Evolutionary conservation across 805 yeast species (phyloP).

Genomic region (Henningerozyma blattae): DNA sequence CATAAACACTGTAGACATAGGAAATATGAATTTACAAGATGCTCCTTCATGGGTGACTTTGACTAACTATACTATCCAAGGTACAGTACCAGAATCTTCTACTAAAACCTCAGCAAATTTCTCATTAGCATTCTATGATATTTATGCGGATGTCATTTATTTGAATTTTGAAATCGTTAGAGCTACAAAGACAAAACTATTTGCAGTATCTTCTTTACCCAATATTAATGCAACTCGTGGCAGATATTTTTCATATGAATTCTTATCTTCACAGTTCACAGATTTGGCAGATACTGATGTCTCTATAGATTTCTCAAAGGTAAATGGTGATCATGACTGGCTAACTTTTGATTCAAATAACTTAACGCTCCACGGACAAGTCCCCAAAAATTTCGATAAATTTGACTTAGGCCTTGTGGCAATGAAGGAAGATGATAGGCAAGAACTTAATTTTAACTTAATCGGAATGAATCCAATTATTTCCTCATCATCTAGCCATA

Average conservation of each 20-base stretch:
- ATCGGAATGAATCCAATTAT: slow-evolving; percentile 32
- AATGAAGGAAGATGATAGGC: slow-evolving; percentile 23
- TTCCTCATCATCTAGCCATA: slow-evolving; percentile 2
- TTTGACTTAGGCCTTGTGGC: slow-evolving; percentile 32
- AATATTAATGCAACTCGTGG: slow-evolving; percentile 61
- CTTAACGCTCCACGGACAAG: slow-evolving; percentile 56
- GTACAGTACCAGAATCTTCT: slow-evolving; percentile 40
- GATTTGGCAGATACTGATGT: slow-evolving; percentile 39
- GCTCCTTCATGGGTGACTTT: slow-evolving; percentile 54
- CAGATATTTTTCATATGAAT: slow-evolving; percentile 42
- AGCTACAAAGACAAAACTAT: slow-evolving; percentile 40
- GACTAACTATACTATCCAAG: slow-evolving; percentile 34
- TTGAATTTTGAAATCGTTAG: slow-evolving; percentile 41
- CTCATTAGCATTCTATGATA: slow-evolving; percentile 46
- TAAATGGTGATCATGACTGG: slow-evolving; percentile 42
- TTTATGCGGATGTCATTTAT: slow-evolving; percentile 46
- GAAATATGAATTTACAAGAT: slow-evolving; percentile 33
- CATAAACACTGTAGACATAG: slow-evolving; percentile 40
- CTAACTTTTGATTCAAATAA: slow-evolving; percentile 46
- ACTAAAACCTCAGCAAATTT: slow-evolving; percentile 26
- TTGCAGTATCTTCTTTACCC: slow-evolving; percentile 40
- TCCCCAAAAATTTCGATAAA: slow-evolving; percentile 38
- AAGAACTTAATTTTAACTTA: slow-evolving; percentile 38
- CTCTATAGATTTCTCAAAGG: slow-evolving; percentile 28
- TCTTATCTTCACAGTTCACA: slow-evolving; percentile 45